Evolutionary conservation across 176 grass and related monocot species (phyloP).

Genomic region (Poa pratensis): DNA sequence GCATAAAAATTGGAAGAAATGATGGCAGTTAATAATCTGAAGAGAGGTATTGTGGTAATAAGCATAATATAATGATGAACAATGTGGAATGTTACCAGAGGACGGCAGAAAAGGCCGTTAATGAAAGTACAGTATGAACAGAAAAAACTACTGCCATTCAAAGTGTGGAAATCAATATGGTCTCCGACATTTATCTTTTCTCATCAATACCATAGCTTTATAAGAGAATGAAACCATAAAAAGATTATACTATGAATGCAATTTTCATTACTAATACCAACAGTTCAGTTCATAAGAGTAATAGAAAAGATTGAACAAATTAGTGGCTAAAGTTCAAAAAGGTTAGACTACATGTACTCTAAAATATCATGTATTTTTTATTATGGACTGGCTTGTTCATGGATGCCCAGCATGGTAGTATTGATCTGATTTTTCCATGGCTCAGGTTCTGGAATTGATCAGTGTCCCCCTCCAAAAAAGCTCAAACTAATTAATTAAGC

Average conservation of each 20-base stretch:
- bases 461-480: too few species aligned
- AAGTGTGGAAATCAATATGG: conserved; percentile 4
- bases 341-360: neutral
- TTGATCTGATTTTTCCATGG: neutral
- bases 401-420: neutral
- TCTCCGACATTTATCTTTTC: conserved; percentile 21
- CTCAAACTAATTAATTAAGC: neutral
- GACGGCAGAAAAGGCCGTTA: neutral
- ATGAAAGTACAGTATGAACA: conserved; percentile 19
- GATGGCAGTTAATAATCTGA: conserved; percentile 48
- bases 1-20: conserved; percentile 53
- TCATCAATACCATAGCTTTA: neutral
- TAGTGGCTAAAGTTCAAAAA: conserved; percentile 20
- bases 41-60: conserved; percentile 28
- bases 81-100: neutral
- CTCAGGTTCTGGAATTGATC: neutral
- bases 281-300: neutral
- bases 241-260: neutral
- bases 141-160: neutral
- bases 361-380: neutral
- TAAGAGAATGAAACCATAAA: neutral
- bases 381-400: neutral
- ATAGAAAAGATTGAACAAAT: neutral
- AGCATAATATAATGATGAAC: conserved; percentile 26
- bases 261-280: neutral